Conservation (phyloP, 2,329 filamentous ascomycete genomes). For the Leptodontidium sp. region DNA sequence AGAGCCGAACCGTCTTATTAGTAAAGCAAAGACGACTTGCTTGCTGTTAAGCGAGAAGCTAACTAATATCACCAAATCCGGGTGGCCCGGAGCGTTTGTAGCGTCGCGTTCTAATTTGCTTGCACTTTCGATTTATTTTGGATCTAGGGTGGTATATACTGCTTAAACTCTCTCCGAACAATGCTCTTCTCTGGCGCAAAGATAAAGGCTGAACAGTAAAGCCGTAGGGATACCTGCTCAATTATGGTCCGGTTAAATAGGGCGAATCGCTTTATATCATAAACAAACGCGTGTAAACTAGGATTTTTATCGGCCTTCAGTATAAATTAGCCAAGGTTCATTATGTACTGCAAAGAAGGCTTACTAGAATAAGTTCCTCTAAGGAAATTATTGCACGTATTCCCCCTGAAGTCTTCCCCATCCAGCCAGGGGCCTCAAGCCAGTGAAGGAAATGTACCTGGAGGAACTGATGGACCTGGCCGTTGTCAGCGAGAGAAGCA, state of each 20-base stretch:
- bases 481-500: too few relatives aligned
- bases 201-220: constrained; percentile 31
- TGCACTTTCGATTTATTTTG: constrained; percentile 23
- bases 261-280: constrained; percentile 35
- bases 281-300: constrained; percentile 23
- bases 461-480: too few relatives aligned
- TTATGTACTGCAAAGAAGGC: too few relatives aligned
- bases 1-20: not conserved
- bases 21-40: not conserved
- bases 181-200: constrained; percentile 46
- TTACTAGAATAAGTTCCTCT: too few relatives aligned
- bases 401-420: too few relatives aligned
- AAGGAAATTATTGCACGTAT: too few relatives aligned
- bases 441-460: too few relatives aligned
- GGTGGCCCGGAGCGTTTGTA: constrained; percentile 28
- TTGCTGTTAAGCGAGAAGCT: constrained; percentile 24
- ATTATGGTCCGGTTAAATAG: constrained; percentile 25
- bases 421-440: too few relatives aligned
- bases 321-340: too few relatives aligned
- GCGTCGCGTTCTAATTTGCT: constrained; percentile 17
- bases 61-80: constrained; percentile 2
- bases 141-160: constrained; percentile 18
- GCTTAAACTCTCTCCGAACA: constrained; percentile 31
- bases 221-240: constrained; percentile 34
- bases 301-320: not conserved